phyloP scores from a whole-genome alignment of 345 rosid species.

The Hibiscus tridactylites region DNA sequence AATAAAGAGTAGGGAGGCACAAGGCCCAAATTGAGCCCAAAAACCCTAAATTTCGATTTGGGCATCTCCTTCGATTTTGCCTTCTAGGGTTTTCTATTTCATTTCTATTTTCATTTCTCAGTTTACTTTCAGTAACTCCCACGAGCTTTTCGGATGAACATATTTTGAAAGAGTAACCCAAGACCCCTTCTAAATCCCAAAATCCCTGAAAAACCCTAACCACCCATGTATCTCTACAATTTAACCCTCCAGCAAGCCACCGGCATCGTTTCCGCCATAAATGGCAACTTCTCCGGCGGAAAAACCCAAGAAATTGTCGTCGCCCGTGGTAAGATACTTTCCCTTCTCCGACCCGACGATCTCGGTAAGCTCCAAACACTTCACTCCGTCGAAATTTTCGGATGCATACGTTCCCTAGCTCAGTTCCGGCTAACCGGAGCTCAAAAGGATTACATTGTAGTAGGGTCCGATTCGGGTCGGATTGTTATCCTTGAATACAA shows the following conservation, averaged over 20 bases:
- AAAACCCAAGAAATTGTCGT: conserved; percentile 85
- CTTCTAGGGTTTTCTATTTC: neutral
- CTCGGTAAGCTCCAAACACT: conserved; percentile 83
- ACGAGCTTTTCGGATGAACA: neutral
- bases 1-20: neutral
- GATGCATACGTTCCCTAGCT: conserved; percentile 80
- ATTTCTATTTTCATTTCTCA: neutral
- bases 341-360: conserved; percentile 89
- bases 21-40: neutral
- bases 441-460: conserved; percentile 81
- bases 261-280: conserved; percentile 73
- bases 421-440: conserved; percentile 91
- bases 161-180: conserved; percentile 4
- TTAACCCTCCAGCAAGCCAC: conserved; percentile 92
- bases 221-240: conserved; percentile 74
- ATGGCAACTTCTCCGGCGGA: conserved; percentile 91
- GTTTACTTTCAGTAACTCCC: neutral
- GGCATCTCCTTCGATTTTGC: neutral
- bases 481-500: conserved; percentile 87
- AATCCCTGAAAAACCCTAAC: neutral
- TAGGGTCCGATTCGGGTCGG: conserved; percentile 95
- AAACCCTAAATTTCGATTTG: neutral
- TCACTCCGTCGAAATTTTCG: conserved; percentile 86
- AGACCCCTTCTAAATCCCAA: neutral
- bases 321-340: conserved; percentile 92